Evolutionary conservation across 2,329 filamentous ascomycete genomes (phyloP).

Genomic region (Talaromyces sp.): DNA sequence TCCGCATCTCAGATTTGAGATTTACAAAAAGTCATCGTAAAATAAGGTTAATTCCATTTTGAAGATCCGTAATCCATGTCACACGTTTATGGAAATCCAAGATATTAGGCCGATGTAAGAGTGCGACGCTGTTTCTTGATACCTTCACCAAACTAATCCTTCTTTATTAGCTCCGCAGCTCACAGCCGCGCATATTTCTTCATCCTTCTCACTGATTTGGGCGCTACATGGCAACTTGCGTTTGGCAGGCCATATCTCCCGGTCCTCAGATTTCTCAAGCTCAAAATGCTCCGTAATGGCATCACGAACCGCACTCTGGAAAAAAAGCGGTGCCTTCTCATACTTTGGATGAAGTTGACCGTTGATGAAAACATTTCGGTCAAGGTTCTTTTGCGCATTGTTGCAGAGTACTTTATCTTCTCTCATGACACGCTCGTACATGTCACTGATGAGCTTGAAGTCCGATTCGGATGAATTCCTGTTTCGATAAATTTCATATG

Average conservation of each 20-base stretch:
- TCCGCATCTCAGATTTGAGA: too few relatives aligned
- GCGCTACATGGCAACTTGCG: slow-evolving; percentile 12
- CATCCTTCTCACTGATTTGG: slow-evolving; percentile 19
- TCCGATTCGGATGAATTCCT: slow-evolving; percentile 52
- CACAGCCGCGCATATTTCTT: slow-evolving; percentile 17
- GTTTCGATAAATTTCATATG: slow-evolving; percentile 60
- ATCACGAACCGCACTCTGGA: background rate
- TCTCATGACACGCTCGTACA: slow-evolving; percentile 58
- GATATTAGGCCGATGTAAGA: too few relatives aligned
- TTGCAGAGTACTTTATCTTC: slow-evolving; percentile 60
- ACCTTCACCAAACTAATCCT: slow-evolving; percentile 17
- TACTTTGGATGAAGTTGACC: slow-evolving; percentile 54
- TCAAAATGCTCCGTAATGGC: background rate
- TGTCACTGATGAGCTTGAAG: slow-evolving; percentile 50
- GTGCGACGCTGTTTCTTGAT: background rate
- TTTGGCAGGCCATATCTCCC: slow-evolving; percentile 5
- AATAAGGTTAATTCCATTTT: too few relatives aligned
- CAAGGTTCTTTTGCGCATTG: slow-evolving; percentile 54
- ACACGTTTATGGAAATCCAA: too few relatives aligned
- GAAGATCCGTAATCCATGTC: too few relatives aligned
- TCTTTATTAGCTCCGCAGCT: slow-evolving; percentile 19
- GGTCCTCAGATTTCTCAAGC: slow-evolving; percentile 4
- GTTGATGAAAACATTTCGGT: slow-evolving; percentile 54
- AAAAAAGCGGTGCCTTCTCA: slow-evolving; percentile 41
- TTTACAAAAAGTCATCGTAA: too few relatives aligned